Evolutionary conservation across 148 eudicot species (phyloP).

Genomic region (Rheum nobile): DNA sequence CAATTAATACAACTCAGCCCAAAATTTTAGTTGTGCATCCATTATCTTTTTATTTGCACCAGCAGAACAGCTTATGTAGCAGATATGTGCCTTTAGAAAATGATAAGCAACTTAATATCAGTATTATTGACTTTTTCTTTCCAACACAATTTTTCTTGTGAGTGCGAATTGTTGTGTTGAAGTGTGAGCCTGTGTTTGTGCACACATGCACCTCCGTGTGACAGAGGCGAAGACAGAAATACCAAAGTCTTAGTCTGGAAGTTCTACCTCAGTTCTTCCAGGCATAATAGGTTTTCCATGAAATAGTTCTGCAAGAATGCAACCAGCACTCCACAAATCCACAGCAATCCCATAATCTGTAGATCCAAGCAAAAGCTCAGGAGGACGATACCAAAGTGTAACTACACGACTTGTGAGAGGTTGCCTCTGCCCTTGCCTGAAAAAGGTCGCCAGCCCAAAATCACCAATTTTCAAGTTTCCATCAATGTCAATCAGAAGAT

Average conservation of each 20-base stretch:
- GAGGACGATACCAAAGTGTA: constrained; percentile 10
- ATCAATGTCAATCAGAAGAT: constrained; percentile 3
- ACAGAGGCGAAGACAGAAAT: background rate
- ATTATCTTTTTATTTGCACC: background rate
- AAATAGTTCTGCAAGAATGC: constrained; percentile 7
- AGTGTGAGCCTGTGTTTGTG: background rate
- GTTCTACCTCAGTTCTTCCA: constrained; percentile 9
- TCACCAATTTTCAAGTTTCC: constrained; percentile 9
- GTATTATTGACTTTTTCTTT: background rate
- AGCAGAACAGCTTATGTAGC: background rate
- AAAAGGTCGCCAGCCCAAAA: constrained; percentile 4
- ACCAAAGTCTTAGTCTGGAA: background rate
- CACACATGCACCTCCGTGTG: background rate
- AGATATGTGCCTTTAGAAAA: background rate
- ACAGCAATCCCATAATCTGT: constrained; percentile 10
- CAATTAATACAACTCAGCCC: background rate
- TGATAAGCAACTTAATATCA: background rate
- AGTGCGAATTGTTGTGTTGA: background rate
- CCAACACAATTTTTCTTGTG: background rate
- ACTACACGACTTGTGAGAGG: constrained; percentile 9
- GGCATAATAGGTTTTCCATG: constrained; percentile 10
- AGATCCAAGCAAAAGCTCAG: constrained; percentile 9
- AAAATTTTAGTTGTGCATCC: background rate
- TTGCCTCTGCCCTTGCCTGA: constrained; percentile 3
- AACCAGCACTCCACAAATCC: constrained; percentile 10